Conservation (phyloP, 2,329 filamentous ascomycete genomes). For the Aspergillus oerlinghausenensis region DNA sequence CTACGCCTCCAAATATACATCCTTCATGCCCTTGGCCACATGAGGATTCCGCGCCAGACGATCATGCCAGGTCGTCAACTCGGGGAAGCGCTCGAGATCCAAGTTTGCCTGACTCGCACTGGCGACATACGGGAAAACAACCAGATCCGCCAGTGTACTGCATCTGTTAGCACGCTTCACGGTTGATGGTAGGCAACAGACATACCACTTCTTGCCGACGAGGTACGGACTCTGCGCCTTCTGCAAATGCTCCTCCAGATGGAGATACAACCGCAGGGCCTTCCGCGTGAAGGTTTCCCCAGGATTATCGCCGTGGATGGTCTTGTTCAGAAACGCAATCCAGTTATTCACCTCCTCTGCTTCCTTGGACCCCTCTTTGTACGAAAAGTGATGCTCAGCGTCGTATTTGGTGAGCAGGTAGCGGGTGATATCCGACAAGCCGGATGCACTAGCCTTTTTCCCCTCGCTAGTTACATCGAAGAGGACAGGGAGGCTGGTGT, state of each 20-base stretch:
- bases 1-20: not conserved
- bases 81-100: constrained; percentile 10
- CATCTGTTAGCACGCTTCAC: not conserved
- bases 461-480: constrained; percentile 3
- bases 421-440: not conserved
- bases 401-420: constrained; percentile 7
- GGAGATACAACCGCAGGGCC: constrained; percentile 7
- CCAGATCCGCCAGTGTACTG: constrained; percentile 11
- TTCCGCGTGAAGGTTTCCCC: constrained; percentile 1
- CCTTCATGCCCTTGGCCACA: constrained; percentile 6
- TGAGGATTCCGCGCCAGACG: not conserved
- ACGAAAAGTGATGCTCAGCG: not conserved
- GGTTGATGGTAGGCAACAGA: not conserved
- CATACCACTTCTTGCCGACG: constrained; percentile 11
- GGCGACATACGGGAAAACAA: constrained; percentile 7
- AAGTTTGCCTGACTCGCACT: constrained; percentile 3
- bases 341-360: constrained; percentile 1
- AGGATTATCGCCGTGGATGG: not conserved
- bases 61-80: constrained; percentile 12
- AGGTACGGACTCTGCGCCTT: constrained; percentile 3
- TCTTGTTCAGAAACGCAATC: not conserved
- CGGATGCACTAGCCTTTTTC: not conserved
- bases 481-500: not conserved
- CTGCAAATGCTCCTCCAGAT: constrained; percentile 8
- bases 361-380: constrained; percentile 1